phyloP scores from a whole-genome alignment of 345 rosid genomes.

The Schrenkiella parvula region DNA sequence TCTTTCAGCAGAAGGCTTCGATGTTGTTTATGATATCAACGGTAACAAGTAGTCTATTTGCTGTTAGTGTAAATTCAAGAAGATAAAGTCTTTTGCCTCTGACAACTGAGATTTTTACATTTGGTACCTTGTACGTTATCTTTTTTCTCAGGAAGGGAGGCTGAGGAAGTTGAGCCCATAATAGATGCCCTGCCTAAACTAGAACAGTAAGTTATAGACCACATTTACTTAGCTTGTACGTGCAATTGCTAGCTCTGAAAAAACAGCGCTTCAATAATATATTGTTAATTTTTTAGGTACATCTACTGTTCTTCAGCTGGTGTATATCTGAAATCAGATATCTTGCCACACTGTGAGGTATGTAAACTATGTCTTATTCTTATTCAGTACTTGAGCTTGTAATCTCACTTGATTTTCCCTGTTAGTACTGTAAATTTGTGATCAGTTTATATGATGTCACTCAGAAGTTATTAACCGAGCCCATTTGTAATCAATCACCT shows the following conservation, averaged over 20 bases:
- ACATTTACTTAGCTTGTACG: not conserved
- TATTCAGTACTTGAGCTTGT: not conserved
- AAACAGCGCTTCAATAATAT: not conserved
- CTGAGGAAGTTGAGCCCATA: slow-evolving; percentile 86
- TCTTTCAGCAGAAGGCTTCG: slow-evolving; percentile 88
- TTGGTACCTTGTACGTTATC: not conserved
- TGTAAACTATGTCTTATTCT: not conserved
- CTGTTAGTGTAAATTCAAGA: not conserved
- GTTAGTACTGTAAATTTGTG: not conserved
- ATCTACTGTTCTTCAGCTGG: slow-evolving; percentile 98
- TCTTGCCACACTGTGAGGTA: slow-evolving; percentile 84
- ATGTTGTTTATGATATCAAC: slow-evolving; percentile 92
- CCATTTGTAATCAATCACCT: not conserved
- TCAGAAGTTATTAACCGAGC: not conserved
- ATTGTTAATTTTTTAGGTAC: slow-evolving; percentile 47
- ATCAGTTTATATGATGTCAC: slow-evolving; percentile 3
- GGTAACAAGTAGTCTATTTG: slow-evolving; percentile 38
- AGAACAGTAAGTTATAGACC: slow-evolving; percentile 60
- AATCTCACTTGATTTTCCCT: not conserved
- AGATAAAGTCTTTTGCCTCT: not conserved
- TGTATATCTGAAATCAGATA: slow-evolving; percentile 86
- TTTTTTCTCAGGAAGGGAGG: slow-evolving; percentile 71
- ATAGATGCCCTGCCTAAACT: slow-evolving; percentile 89
- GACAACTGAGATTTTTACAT: not conserved
- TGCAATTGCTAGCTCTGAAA: not conserved